phyloP scores from a whole-genome alignment of 768 basidiomycete species.

The Lentinula guzmanii region DNA sequence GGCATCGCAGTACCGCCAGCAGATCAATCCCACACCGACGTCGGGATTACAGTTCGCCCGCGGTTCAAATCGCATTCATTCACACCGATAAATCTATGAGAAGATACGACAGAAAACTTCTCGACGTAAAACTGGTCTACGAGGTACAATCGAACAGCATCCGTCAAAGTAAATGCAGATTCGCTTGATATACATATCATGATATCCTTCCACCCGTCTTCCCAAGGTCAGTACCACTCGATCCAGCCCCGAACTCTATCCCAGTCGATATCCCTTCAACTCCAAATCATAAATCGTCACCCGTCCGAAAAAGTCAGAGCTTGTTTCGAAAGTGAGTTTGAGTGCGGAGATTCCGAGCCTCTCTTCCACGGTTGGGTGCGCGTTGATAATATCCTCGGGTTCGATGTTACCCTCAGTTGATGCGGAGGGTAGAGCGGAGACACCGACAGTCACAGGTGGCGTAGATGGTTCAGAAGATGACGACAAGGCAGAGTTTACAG shows the following conservation, averaged over 20 bases:
- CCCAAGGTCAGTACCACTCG: no score
- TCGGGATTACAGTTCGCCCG: no score
- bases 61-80: no score
- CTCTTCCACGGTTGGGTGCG: neutral
- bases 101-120: no score
- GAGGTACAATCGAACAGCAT: no score
- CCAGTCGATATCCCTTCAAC: slow-evolving; percentile 22
- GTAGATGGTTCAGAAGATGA: neutral
- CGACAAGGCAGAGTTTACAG: neutral
- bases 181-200: no score
- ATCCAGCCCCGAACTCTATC: no score
- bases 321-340: slow-evolving; percentile 70
- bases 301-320: slow-evolving; percentile 83
- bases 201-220: neutral
- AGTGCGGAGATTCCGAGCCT: slow-evolving; percentile 31
- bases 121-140: no score
- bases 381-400: neutral
- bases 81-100: no score
- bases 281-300: slow-evolving; percentile 67
- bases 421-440: neutral
- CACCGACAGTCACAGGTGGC: neutral
- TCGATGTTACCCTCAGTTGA: neutral
- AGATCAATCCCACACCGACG: no score
- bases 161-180: no score
- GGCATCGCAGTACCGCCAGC: no score